Percentiles rank a stretch among this genome's conserved stretches.
Conservation (phyloP, 768 basidiomycete genomes). For the Macrocybe gigantea region DNA sequence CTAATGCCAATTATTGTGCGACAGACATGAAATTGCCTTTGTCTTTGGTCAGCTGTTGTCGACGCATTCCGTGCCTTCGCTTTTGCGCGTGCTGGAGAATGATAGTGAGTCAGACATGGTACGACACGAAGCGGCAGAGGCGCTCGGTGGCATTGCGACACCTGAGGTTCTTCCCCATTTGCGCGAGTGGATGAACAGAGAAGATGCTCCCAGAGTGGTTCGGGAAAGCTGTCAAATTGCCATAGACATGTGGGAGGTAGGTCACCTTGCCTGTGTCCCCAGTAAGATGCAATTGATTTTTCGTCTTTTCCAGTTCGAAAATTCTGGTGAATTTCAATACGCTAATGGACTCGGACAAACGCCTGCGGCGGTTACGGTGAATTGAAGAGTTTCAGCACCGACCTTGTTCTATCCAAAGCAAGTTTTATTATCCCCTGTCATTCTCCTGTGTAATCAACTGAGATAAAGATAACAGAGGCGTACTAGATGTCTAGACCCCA, state of each 20-base stretch:
- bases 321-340: conserved; percentile 77
- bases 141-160: conserved; percentile 94
- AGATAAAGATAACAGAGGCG: too few relatives aligned
- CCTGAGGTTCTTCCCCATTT: conserved; percentile 87
- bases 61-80: conserved; percentile 78
- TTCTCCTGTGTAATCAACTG: too few relatives aligned
- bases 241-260: conserved; percentile 94
- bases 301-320: conserved; percentile 54
- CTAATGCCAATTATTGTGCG: background rate
- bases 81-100: conserved; percentile 74
- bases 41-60: conserved; percentile 95
- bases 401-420: too few relatives aligned
- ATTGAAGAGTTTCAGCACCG: background rate
- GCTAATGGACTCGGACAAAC: conserved; percentile 36
- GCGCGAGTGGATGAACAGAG: conserved; percentile 74
- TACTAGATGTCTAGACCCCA: too few relatives aligned
- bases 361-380: background rate
- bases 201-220: conserved; percentile 84
- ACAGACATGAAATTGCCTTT: conserved; percentile 96
- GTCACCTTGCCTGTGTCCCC: conserved; percentile 13
- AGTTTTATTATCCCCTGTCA: too few relatives aligned
- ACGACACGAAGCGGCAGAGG: conserved; percentile 97
- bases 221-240: conserved; percentile 95
- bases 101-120: conserved; percentile 88
- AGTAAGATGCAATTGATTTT: background rate